phyloP scores from a whole-genome alignment of 2,329 filamentous ascomycete species.

The Cytospora mali region DNA sequence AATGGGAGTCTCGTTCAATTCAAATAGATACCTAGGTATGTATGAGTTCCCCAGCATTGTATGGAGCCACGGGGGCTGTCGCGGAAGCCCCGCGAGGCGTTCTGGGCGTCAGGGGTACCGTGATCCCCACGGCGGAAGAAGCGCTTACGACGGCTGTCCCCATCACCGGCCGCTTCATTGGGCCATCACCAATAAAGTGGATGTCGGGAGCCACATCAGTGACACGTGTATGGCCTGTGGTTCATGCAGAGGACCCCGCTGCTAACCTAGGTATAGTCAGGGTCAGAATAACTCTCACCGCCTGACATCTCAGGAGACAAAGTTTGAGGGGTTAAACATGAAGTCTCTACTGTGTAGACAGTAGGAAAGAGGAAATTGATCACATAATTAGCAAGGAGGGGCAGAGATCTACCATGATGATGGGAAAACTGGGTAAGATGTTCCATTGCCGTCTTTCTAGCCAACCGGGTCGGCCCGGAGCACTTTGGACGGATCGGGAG shows the following conservation, averaged over 20 bases:
- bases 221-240: conserved; percentile 20
- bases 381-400: background rate
- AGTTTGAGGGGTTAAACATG: background rate
- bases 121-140: background rate
- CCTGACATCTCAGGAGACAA: background rate
- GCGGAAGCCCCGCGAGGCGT: conserved; percentile 15
- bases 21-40: too few species aligned
- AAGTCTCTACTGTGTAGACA: background rate
- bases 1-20: conserved; percentile 9
- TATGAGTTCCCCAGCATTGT: conserved; percentile 8
- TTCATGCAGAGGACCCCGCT: conserved; percentile 17
- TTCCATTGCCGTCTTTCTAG: background rate
- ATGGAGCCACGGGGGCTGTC: conserved; percentile 17
- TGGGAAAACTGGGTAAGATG: too few species aligned
- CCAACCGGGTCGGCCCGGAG: background rate
- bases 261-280: conserved; percentile 15
- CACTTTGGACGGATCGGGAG: too few species aligned
- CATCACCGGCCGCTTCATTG: conserved; percentile 15
- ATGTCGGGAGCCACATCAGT: conserved; percentile 10
- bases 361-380: background rate
- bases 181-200: conserved; percentile 8
- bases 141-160: conserved; percentile 2
- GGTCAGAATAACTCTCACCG: conserved; percentile 14
- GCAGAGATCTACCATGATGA: background rate
- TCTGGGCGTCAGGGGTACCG: background rate